These are phyloP conservation scores for Cyclotella kingstonii DNA, from an alignment of 108 stramenopile genomes.

Conservation along the genomic window DNA sequence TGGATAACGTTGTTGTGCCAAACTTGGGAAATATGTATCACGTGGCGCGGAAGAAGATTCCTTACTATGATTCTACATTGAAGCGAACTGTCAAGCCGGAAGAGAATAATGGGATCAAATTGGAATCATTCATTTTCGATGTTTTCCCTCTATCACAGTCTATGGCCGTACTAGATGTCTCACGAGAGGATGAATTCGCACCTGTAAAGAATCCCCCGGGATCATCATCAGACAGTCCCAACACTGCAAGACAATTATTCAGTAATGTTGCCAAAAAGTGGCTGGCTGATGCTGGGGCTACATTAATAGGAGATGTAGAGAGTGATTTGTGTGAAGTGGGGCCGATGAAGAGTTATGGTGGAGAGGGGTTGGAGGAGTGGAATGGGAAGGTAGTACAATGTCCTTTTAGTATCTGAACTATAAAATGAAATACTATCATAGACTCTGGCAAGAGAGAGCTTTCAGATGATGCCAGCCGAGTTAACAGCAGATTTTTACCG, in stretches of 20 bases:
- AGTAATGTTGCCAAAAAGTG: conserved; percentile 70
- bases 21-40: conserved; percentile 88
- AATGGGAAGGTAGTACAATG: conserved; percentile 59
- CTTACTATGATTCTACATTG: conserved; percentile 68
- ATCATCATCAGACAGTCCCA: conserved; percentile 68
- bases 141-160: conserved; percentile 86
- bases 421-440: no score
- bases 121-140: conserved; percentile 99
- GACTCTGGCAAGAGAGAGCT: no score
- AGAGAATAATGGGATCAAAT: conserved; percentile 93
- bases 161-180: conserved; percentile 90
- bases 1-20: conserved; percentile 73
- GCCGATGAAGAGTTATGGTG: conserved; percentile 74
- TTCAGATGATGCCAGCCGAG: no score
- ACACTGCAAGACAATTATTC: conserved; percentile 72
- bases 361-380: conserved; percentile 73
- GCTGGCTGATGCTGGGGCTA: conserved; percentile 64
- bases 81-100: conserved; percentile 61
- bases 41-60: conserved; percentile 96
- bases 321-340: conserved; percentile 67
- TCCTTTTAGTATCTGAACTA: conserved; percentile 62
- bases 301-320: conserved; percentile 47
- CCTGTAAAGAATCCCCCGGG: conserved; percentile 96
- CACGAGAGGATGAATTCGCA: conserved; percentile 93
- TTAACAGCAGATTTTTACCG: no score